Base-by-base conservation (phyloP, 139 green algal genomes). In the Raphidocelis subcapitata region DNA sequence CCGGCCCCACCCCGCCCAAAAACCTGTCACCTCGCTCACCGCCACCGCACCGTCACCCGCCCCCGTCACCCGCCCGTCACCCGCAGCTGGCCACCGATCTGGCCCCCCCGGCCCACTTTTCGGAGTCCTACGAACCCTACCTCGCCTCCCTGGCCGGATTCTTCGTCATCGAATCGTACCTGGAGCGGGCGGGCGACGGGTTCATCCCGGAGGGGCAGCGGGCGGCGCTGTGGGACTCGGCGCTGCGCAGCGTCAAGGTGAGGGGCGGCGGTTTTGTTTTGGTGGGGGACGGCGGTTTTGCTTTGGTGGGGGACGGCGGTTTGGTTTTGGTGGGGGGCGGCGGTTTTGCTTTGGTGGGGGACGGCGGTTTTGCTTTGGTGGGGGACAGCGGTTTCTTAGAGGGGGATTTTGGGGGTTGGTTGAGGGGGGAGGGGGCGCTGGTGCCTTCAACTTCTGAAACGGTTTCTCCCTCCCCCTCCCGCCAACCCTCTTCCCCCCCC, bases 111-210 rank as follows among this genome's bases (percentile, higher is more conserved):
- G 18, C 20, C 20, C 20, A 57, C 20, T 57, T n/a, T 57, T 20
- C 20, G 20, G 20, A n/a, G 49, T 57, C 49, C 49, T 57, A 20
- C 20, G 20, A 57, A 18, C 18, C 20, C 49, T 20, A 20, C 49
- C 20, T 20, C 54, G 61, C 36, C n/a, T 16, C 3, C 47, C 29
- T 93, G 4, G 69, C 78, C 24, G 90, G 90, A 2, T 95, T 91
- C 76, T 95, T 95, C 68, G 66, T 94, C 46, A 75, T 95, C 24
- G 90, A 95, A 76, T 84, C 89, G 10, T 78, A 79, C 8, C 85
- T 95, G 51, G 60, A 76, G 72, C 67, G 76, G 20, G 76, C 80
- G 37, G 55, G 77, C 8, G 73, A 80, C 37, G 74, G 67, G 37
- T 62, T 87, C 61, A 62, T 85, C 26, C 10, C 56, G 4, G 55